Percentiles rank a stretch among this genome's conserved stretches.
These are phyloP conservation scores for Fusarium sterilihyphosum DNA, from an alignment of 2,329 filamentous ascomycete species.

Conservation along the genomic window DNA sequence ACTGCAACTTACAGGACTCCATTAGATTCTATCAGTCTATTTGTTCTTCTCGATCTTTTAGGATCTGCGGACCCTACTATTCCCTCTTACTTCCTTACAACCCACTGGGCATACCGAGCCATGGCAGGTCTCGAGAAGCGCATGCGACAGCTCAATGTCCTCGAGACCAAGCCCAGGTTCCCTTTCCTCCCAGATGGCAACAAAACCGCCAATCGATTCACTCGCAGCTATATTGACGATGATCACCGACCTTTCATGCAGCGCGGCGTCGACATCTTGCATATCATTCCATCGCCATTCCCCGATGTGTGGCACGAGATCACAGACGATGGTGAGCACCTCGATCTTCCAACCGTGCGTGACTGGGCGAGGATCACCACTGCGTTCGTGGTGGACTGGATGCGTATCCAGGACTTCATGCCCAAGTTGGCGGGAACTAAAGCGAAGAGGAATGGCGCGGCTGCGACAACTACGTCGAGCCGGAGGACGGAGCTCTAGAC, in stretches of 20 bases:
- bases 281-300: conserved; percentile 88
- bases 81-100: conserved; percentile 88
- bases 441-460: conserved; percentile 42
- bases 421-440: conserved; percentile 41
- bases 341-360: conserved; percentile 81
- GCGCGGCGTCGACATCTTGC: conserved; percentile 86
- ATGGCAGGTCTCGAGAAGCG: conserved; percentile 80
- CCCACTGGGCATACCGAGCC: conserved; percentile 90
- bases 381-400: conserved; percentile 90
- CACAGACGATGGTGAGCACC: conserved; percentile 82
- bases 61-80: conserved; percentile 75
- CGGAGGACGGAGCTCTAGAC: conserved; percentile 49
- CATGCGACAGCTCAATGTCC: conserved; percentile 71
- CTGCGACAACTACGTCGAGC: conserved; percentile 38
- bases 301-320: conserved; percentile 88
- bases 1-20: conserved; percentile 79
- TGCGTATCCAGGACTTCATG: conserved; percentile 71
- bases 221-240: conserved; percentile 71
- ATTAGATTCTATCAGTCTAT: conserved; percentile 83
- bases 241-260: conserved; percentile 93
- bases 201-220: conserved; percentile 62
- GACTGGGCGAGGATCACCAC: conserved; percentile 90
- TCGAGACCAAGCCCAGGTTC: conserved; percentile 65
- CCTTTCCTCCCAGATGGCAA: conserved; percentile 73
- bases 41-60: conserved; percentile 90